phyloP scores from a whole-genome alignment of 345 rosid genomes.

The Turnera subulata region DNA sequence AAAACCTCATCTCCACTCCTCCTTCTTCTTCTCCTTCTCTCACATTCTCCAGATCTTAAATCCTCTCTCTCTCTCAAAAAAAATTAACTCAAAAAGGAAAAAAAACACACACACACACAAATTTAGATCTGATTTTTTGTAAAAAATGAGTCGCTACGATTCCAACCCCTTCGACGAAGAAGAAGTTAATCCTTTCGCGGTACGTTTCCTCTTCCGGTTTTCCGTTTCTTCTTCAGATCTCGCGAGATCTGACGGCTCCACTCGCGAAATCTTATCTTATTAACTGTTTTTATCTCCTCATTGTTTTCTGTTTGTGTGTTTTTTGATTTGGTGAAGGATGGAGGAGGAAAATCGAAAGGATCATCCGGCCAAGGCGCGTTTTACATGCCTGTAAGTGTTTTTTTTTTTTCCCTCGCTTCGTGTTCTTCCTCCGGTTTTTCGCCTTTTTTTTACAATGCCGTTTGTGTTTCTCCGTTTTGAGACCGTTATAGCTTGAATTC shows the following conservation, averaged over 20 bases:
- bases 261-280: not conserved
- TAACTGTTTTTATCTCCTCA: too few species aligned
- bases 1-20: not conserved
- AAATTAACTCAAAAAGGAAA: not conserved
- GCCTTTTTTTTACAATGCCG: not conserved
- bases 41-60: not conserved
- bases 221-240: not conserved
- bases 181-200: conserved; percentile 67
- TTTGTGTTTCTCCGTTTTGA: too few species aligned
- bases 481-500: too few species aligned
- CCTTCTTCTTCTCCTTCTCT: not conserved
- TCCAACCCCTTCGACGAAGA: conserved; percentile 23
- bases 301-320: conserved; percentile 10
- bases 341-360: conserved; percentile 17
- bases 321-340: conserved; percentile 15
- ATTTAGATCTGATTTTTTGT: conserved; percentile 3
- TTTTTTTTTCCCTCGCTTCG: too few species aligned
- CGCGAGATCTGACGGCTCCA: too few species aligned
- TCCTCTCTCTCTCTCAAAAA: not conserved
- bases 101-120: too few species aligned
- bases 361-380: conserved; percentile 34
- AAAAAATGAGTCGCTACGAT: conserved; percentile 60
- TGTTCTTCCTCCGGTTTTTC: not conserved
- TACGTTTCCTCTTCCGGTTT: conserved; percentile 23
- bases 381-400: conserved; percentile 39